A percentile compares a stretch with the other conserved stretches of the same genome.
phyloP scores from a whole-genome alignment of 2,329 filamentous ascomycete genomes.

The Neobulgaria alba region DNA sequence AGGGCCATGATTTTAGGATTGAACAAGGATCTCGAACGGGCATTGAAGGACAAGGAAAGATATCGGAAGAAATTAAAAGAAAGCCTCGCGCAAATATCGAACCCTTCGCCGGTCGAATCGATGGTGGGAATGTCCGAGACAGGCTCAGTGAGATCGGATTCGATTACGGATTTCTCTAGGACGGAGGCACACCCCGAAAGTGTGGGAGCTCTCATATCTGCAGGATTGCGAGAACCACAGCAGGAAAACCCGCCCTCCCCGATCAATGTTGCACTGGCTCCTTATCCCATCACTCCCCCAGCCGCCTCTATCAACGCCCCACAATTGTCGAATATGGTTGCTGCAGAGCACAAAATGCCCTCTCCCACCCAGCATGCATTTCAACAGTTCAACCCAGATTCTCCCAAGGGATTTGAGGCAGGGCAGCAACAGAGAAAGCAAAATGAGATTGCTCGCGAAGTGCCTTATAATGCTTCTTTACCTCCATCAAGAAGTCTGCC shows the following conservation, averaged over 20 bases:
- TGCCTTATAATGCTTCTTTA: constrained; percentile 43
- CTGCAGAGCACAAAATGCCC: constrained; percentile 51
- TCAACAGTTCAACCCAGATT: constrained; percentile 41
- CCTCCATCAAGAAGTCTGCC: constrained; percentile 46
- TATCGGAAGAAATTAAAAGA: constrained; percentile 91
- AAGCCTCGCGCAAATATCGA: constrained; percentile 36
- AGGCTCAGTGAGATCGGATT: constrained; percentile 20
- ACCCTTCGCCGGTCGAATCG: constrained; percentile 26
- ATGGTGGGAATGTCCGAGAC: constrained; percentile 23
- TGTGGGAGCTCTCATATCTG: constrained; percentile 22
- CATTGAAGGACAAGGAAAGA: constrained; percentile 87
- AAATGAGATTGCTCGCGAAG: constrained; percentile 34
- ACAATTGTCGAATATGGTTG: constrained; percentile 33
- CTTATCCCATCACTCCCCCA: constrained; percentile 57
- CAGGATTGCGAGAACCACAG: constrained; percentile 19
- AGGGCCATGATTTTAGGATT: constrained; percentile 85
- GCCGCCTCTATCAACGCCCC: constrained; percentile 35
- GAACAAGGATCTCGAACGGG: constrained; percentile 87
- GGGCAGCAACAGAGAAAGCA: constrained; percentile 36
- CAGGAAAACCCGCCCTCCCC: constrained; percentile 39
- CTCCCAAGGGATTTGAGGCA: constrained; percentile 29
- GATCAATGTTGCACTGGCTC: constrained; percentile 49
- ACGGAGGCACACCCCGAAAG: constrained; percentile 8
- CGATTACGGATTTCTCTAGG: constrained; percentile 5
- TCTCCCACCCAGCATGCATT: constrained; percentile 51